These are phyloP conservation scores for Sarcodon aspratus DNA, from an alignment of 768 basidiomycete genomes.

Conservation along the genomic window DNA sequence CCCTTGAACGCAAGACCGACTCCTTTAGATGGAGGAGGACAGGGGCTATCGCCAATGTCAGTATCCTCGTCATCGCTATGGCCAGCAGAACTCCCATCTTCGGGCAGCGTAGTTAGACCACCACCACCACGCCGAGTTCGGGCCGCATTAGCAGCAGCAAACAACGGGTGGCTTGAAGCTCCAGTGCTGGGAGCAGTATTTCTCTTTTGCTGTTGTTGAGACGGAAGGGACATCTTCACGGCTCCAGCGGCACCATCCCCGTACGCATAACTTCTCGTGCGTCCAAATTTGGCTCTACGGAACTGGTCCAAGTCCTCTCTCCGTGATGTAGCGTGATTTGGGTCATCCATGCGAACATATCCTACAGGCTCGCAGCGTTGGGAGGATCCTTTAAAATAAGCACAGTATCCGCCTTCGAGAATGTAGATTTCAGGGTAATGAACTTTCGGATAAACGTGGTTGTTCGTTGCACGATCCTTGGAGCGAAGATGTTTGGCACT, in stretches of 20 bases:
- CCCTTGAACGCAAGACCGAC: slow-evolving; percentile 33
- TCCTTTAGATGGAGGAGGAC: slow-evolving; percentile 62
- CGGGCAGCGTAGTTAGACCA: slow-evolving; percentile 49
- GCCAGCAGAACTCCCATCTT: slow-evolving; percentile 49
- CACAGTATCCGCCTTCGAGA: slow-evolving; percentile 91
- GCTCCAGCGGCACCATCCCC: slow-evolving; percentile 41
- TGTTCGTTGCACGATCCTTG: slow-evolving; percentile 82
- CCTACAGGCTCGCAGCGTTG: slow-evolving; percentile 67
- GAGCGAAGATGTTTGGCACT: slow-evolving; percentile 93
- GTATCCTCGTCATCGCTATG: slow-evolving; percentile 68
- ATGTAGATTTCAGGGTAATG: slow-evolving; percentile 97
- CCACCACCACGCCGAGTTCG: slow-evolving; percentile 45
- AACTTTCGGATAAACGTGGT: slow-evolving; percentile 81
- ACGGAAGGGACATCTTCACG: slow-evolving; percentile 24
- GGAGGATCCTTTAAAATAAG: slow-evolving; percentile 64
- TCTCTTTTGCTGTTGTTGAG: slow-evolving; percentile 41
- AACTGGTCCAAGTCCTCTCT: slow-evolving; percentile 86
- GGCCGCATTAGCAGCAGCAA: slow-evolving; percentile 61
- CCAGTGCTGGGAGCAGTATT: slow-evolving; percentile 51
- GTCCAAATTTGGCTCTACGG: slow-evolving; percentile 77
- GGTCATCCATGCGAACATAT: slow-evolving; percentile 95
- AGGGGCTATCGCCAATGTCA: slow-evolving; percentile 80
- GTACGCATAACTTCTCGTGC: slow-evolving; percentile 87
- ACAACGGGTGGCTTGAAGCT: slow-evolving; percentile 31
- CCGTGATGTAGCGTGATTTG: slow-evolving; percentile 67